These are phyloP conservation scores for Hippophae rhamnoides DNA, from an alignment of 306 rosid genomes.

Conservation along the genomic window DNA sequence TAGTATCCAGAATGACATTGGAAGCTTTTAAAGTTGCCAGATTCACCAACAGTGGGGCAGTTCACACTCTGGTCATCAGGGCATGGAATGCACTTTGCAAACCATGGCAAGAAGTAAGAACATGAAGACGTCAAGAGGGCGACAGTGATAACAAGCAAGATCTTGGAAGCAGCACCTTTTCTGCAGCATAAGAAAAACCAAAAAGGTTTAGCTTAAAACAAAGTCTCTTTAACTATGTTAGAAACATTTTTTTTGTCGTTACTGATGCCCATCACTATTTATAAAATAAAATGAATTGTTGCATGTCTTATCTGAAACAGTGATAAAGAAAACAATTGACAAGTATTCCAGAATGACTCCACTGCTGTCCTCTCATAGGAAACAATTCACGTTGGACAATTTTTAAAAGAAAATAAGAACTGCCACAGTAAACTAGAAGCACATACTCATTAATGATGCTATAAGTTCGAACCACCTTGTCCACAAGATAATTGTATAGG, in stretches of 20 bases:
- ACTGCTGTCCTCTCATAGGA: background rate
- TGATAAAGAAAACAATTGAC: no score
- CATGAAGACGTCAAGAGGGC: slow-evolving; percentile 59
- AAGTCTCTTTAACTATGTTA: background rate
- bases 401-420: background rate
- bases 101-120: slow-evolving; percentile 65
- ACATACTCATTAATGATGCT: slow-evolving; percentile 79
- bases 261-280: background rate
- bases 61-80: slow-evolving; percentile 27
- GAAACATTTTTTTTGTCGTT: no score
- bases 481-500: slow-evolving; percentile 62
- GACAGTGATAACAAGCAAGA: slow-evolving; percentile 45
- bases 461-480: slow-evolving; percentile 69
- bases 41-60: slow-evolving; percentile 52
- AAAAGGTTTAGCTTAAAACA: background rate
- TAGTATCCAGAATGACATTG: slow-evolving; percentile 62
- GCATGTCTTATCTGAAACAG: no score
- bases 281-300: no score
- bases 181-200: slow-evolving; percentile 38
- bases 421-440: slow-evolving; percentile 1
- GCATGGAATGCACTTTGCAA: slow-evolving; percentile 56
- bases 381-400: background rate
- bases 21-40: slow-evolving; percentile 61
- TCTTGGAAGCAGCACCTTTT: slow-evolving; percentile 52
- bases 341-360: no score